phyloP scores from a whole-genome alignment of 208 protist genomes.

The Acanthamoeba sp. region DNA sequence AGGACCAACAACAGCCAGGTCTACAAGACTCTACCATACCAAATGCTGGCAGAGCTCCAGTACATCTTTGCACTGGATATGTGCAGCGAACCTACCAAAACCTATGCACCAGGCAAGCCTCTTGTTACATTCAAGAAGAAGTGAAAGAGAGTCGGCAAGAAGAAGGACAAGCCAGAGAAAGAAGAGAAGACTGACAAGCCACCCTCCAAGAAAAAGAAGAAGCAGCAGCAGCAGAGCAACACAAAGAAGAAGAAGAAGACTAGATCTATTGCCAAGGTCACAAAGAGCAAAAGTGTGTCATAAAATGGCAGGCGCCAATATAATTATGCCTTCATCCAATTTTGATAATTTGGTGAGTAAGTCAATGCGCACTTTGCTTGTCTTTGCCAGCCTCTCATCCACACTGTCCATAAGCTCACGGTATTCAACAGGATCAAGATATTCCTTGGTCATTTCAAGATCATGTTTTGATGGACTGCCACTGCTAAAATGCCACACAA shows the following conservation, averaged over 20 bases:
- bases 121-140: not conserved
- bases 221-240: no score
- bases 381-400: not conserved
- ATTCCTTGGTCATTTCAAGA: constrained; percentile 4
- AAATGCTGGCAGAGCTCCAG: constrained; percentile 5
- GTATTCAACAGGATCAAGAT: not conserved
- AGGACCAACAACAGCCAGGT: not conserved
- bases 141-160: constrained; percentile 1
- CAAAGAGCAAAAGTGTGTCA: not conserved
- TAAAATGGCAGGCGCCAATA: not conserved
- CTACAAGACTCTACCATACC: not conserved
- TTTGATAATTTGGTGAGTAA: not conserved
- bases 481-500: not conserved
- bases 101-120: not conserved
- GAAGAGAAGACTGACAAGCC: not conserved
- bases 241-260: not conserved
- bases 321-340: constrained; percentile 17
- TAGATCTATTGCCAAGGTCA: not conserved
- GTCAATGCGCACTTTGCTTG: not conserved
- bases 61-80: constrained; percentile 12
- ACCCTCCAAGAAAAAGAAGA: not conserved
- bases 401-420: not conserved
- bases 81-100: not conserved
- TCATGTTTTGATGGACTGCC: not conserved
- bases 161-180: not conserved